Evolutionary conservation across 2,329 filamentous ascomycete species (phyloP), one percentile per base, ranked within the genome.

Genomic region (Ambrosiella cleistominuta): DNA sequence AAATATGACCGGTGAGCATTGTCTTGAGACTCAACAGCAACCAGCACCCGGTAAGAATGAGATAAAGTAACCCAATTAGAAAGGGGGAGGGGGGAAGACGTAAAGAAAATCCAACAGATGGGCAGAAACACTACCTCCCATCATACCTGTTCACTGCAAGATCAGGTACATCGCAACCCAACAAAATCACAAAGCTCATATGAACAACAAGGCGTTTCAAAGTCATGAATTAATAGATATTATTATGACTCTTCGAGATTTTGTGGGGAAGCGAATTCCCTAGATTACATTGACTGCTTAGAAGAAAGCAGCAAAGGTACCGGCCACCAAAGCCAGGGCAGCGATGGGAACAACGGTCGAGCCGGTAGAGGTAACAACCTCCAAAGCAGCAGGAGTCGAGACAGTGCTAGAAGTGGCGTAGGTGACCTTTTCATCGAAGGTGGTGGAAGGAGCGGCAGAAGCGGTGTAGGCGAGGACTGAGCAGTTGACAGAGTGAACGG

Each of bases 231-330:
- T 51, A 51, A 2, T 51, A 51, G 15, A 36, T 11, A 27, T 19
- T 8, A 9, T 17, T 19, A 7, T 51, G 27, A 38, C 38, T 9
- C 36, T 40, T 42, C 19, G 8, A 19, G 27, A 51, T 11, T 51
- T 51, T 51, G 15, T 19, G 8, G 13, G 13, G 9, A 11, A 51
- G 19, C n/a, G 12, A 17, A 9, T 19, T n/a, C 12, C 3, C 3
- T 49, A 15, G 6, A 36, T 19, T 27, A 15, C 53, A 47, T 54
- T 9, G 17, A 15, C 15, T 15, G 13, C 56, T 60, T 61, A 63
- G 52, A 62, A 56, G 50, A 63, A 54, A 39, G 57, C 47, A 27
- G 62, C 62, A 45, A 63, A 57, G 47, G 57, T 58, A 55, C 60
- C 59, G 27, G 59, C 60, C 17, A 58, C 61, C 37, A 62, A 51